A percentile compares a stretch with the other conserved stretches of the same genome.
These are phyloP conservation scores for Lobosporangium transversale DNA, from an alignment of 192 early-diverging fungal species.

Conservation along the genomic window DNA sequence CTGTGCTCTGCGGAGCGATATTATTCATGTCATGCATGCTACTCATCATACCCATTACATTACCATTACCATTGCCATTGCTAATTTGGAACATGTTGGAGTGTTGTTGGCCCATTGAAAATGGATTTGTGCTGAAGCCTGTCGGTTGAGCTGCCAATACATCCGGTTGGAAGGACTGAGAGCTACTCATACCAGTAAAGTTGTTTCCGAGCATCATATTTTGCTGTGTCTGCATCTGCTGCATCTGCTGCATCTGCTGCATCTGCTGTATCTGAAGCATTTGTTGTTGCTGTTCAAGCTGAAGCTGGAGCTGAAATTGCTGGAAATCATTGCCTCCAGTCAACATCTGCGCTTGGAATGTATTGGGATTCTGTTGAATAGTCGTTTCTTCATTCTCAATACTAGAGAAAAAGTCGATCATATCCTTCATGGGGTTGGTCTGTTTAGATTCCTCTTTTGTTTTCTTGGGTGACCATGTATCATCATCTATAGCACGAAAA, in stretches of 20 bases:
- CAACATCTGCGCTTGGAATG: conserved; percentile 29
- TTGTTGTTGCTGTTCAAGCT: conserved; percentile 33
- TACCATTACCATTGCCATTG: conserved; percentile 13
- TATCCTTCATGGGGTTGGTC: conserved; percentile 43
- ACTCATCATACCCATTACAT: conserved; percentile 16
- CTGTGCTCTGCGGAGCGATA: conserved; percentile 42
- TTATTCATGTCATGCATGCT: conserved; percentile 10
- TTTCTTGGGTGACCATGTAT: conserved; percentile 40
- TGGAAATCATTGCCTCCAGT: conserved; percentile 44
- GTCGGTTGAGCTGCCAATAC: conserved; percentile 24
- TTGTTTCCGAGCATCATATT: conserved; percentile 45
- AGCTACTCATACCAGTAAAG: conserved; percentile 27
- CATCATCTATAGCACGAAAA: no score
- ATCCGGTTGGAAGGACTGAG: conserved; percentile 19
- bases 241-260: conserved; percentile 46
- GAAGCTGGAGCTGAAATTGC: conserved; percentile 45
- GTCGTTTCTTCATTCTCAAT: conserved; percentile 56
- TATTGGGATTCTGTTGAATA: conserved; percentile 39
- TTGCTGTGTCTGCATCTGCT: conserved; percentile 35
- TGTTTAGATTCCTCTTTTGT: conserved; percentile 30
- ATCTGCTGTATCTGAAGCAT: conserved; percentile 41
- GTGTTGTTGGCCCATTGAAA: conserved; percentile 23
- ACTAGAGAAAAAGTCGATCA: conserved; percentile 57
- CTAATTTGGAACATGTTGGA: conserved; percentile 8
- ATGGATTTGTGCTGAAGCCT: conserved; percentile 52